A percentile compares a stretch with the other conserved stretches of the same genome.
phyloP scores from a whole-genome alignment of 257 asterid genomes.

The Hygrophila difformis region DNA sequence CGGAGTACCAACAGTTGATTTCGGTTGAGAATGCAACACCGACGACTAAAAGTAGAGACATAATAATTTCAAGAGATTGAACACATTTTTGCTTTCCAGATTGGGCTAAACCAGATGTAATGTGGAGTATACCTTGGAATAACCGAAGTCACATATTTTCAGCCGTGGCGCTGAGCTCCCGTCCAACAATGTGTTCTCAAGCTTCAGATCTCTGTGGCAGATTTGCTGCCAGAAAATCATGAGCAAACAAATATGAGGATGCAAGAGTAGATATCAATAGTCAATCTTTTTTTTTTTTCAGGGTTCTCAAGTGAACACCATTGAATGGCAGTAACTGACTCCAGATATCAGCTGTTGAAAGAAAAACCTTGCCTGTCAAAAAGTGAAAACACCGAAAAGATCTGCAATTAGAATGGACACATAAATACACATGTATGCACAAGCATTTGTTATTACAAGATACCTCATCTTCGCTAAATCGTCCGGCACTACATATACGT shows the following conservation, averaged over 20 bases:
- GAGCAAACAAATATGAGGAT: too few species aligned
- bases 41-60: slow-evolving; percentile 38
- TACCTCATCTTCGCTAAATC: slow-evolving; percentile 79
- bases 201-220: slow-evolving; percentile 81
- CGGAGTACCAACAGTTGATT: slow-evolving; percentile 91
- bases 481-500: slow-evolving; percentile 59
- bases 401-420: too few species aligned
- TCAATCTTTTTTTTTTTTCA: background rate
- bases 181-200: slow-evolving; percentile 67
- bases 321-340: slow-evolving; percentile 72
- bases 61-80: background rate
- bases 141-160: slow-evolving; percentile 80
- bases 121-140: slow-evolving; percentile 78
- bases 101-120: background rate
- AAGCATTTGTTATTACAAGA: too few species aligned
- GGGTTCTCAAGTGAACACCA: slow-evolving; percentile 37
- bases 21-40: slow-evolving; percentile 80
- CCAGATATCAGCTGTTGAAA: slow-evolving; percentile 75
- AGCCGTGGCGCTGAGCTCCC: slow-evolving; percentile 61
- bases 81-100: background rate
- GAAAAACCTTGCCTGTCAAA: slow-evolving; percentile 62
- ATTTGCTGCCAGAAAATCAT: too few species aligned
- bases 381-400: background rate
- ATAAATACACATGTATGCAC: too few species aligned
- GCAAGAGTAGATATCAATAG: background rate